Percentiles rank a stretch among this genome's conserved stretches.
Evolutionary conservation across 1,139 yeast species (phyloP).

Genomic region (Candida tetrigidarum): DNA sequence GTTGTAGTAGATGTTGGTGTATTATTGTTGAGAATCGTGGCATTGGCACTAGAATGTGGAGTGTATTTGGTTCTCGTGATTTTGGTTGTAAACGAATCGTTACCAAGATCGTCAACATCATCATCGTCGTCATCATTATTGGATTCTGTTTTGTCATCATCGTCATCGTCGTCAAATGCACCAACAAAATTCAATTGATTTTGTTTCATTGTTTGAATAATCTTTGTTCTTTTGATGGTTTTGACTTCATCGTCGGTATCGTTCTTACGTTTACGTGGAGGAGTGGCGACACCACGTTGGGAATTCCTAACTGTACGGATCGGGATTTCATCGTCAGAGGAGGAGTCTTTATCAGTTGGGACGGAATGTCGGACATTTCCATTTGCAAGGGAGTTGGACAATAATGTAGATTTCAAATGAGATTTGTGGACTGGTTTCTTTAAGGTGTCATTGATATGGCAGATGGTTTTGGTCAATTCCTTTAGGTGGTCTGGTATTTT

Average conservation of each 20-base stretch:
- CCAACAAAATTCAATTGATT: conserved; percentile 14
- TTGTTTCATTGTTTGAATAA: conserved; percentile 12
- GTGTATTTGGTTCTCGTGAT: conserved; percentile 16
- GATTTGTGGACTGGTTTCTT: conserved; percentile 6
- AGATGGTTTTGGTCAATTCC: conserved; percentile 10
- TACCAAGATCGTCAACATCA: conserved; percentile 3
- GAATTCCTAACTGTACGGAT: not conserved
- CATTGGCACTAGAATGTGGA: conserved; percentile 15
- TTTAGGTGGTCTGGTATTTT: not conserved
- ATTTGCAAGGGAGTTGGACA: not conserved
- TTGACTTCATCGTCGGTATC: conserved; percentile 1
- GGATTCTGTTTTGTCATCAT: too few relatives aligned
- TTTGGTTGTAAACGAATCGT: conserved; percentile 14
- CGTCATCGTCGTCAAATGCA: conserved; percentile 9
- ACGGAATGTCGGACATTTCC: too few relatives aligned
- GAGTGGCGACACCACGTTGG: not conserved
- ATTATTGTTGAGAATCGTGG: not conserved
- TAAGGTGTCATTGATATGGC: conserved; percentile 8
- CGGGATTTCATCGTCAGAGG: too few relatives aligned
- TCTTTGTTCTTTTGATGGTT: conserved; percentile 16
- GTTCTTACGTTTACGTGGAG: not conserved
- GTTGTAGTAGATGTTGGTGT: not conserved
- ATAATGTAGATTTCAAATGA: conserved; percentile 9
- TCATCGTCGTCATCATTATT: conserved; percentile 2
- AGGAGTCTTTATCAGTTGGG: too few relatives aligned